Evolutionary conservation across 2,329 filamentous ascomycete species (phyloP).

Genomic region (Aureobasidium subglaciale): DNA sequence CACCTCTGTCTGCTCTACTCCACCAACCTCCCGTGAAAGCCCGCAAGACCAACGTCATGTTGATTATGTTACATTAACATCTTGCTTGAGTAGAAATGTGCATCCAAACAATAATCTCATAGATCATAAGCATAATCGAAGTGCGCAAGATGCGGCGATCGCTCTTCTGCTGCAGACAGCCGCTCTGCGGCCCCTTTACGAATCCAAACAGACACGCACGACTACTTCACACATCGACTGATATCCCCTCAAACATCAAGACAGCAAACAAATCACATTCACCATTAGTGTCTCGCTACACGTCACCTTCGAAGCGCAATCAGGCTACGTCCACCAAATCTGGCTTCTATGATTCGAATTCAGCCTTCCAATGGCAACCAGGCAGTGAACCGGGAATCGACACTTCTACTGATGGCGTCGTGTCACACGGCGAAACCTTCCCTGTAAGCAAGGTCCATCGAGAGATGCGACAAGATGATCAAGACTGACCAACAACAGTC

Average conservation of each 20-base stretch:
- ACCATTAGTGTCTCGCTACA: neutral
- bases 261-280: neutral
- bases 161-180: neutral
- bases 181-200: neutral
- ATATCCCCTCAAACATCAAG: neutral
- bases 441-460: neutral
- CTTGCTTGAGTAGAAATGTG: neutral
- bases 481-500: slow-evolving; percentile 37
- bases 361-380: slow-evolving; percentile 4
- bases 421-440: slow-evolving; percentile 1
- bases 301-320: neutral
- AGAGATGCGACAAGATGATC: neutral
- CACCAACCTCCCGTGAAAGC: neutral
- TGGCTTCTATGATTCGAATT: slow-evolving; percentile 10
- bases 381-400: slow-evolving; percentile 23
- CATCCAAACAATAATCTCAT: too few species aligned
- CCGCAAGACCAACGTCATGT: slow-evolving; percentile 1
- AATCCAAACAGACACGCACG: neutral
- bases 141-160: neutral
- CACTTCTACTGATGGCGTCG: slow-evolving; percentile 16
- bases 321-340: neutral
- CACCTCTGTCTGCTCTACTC: neutral
- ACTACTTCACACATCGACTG: neutral
- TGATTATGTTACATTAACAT: neutral
- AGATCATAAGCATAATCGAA: neutral